Percentiles rank a stretch among this genome's conserved stretches.
Evolutionary conservation across 2,329 filamentous ascomycete genomes (phyloP).

Genomic region (Penicillium paneum): DNA sequence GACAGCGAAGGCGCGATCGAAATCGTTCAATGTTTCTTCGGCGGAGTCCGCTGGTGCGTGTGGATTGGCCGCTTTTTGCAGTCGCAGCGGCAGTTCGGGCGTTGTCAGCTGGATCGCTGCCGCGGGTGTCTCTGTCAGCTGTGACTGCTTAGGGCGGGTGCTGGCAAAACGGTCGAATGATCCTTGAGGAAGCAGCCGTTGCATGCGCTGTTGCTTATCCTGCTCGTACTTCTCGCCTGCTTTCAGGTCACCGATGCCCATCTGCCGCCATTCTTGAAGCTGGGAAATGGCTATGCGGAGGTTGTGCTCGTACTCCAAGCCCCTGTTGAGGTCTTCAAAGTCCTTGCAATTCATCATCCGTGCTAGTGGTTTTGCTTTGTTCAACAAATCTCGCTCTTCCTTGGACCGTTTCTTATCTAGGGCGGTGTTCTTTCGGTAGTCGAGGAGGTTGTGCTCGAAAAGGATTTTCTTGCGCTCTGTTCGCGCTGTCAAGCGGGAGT

Average conservation of each 20-base stretch:
- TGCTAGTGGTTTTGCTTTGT: slow-evolving; percentile 93
- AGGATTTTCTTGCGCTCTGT: slow-evolving; percentile 95
- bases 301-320: slow-evolving; percentile 85
- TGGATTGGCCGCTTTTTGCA: slow-evolving; percentile 41
- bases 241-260: slow-evolving; percentile 78
- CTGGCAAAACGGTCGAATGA: slow-evolving; percentile 82
- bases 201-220: slow-evolving; percentile 75
- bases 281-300: slow-evolving; percentile 84
- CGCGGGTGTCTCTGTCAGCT: slow-evolving; percentile 67
- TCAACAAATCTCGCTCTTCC: slow-evolving; percentile 85
- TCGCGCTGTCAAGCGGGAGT: slow-evolving; percentile 80
- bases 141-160: slow-evolving; percentile 66
- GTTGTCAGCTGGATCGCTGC: slow-evolving; percentile 74
- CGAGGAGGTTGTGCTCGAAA: slow-evolving; percentile 89
- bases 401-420: slow-evolving; percentile 93
- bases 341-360: slow-evolving; percentile 94
- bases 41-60: slow-evolving; percentile 30
- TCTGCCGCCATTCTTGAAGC: slow-evolving; percentile 87
- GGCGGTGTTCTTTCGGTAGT: slow-evolving; percentile 87
- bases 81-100: slow-evolving; percentile 69
- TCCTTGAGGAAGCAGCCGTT: slow-evolving; percentile 65
- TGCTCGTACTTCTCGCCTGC: slow-evolving; percentile 88
- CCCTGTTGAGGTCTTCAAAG: slow-evolving; percentile 80
- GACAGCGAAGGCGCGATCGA: slow-evolving; percentile 53
- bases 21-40: slow-evolving; percentile 48